Base-by-base conservation (phyloP, 305 asterid genomes). In the Rubia tinctorum region DNA sequence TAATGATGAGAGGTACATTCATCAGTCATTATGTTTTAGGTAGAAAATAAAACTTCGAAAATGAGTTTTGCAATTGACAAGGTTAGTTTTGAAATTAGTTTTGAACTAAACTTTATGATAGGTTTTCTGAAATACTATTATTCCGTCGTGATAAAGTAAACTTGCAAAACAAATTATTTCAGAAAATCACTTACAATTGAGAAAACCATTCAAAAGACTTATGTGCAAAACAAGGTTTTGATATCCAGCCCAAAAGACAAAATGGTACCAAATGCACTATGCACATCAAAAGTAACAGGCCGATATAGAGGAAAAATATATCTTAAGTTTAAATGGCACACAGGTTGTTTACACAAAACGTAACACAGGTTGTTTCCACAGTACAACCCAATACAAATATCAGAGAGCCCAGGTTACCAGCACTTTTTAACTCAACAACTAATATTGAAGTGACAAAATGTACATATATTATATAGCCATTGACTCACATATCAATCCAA, bases 401-500 rank as follows among this genome's bases (percentile, higher is more conserved):
- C 1, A 11, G 37, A 51, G 51, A 51, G 14, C 55, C 23, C 47
- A 51, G 14, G 45, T 18, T 55, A 44, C 27, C 73, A 4, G 45
- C 8, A 20, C 40, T 20, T 51, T 53, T 62, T 15, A 51, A 51
- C 73, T 51, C 7, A 18, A 15, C 66, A 43, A 64, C 65, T 5
- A 44, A 69, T 47, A 42, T 17, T 66, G 68, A 3, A n/a, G 66
- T 9, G 58, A 65, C 59, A 39, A 71, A 15, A 39, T 43, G 12
- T 25, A 15, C 71, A 53, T 39, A 60, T 40, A n/a, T 2, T 7
- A 66, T 47, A 67, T 11, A 7, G 64, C 51, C 39, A 59, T 64
- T 44, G 67, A 65, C 72, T 40, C 68, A 12, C 58, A 15, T 72
- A 71, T 56, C 71, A 39, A 22, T 53, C 30, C n/a, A 76, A 27